Evolutionary conservation across 768 basidiomycete species (phyloP).

Genomic region (Termitomyces heimii): DNA sequence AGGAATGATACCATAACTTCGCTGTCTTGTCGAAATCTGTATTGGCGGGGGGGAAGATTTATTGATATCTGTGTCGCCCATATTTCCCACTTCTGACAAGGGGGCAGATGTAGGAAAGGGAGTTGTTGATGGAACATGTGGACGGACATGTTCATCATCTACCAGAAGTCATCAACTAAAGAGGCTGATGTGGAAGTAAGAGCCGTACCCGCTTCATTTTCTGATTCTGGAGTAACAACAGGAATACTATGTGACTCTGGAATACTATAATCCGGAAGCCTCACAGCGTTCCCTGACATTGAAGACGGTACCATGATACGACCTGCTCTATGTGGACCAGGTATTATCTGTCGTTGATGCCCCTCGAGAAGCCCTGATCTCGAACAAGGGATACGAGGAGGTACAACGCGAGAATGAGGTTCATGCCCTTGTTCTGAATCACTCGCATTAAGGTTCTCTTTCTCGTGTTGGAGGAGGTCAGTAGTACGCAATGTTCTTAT

Average conservation of each 20-base stretch:
- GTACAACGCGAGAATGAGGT: conserved; percentile 18
- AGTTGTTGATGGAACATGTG: conserved; percentile 11
- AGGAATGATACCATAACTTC: conserved; percentile 23
- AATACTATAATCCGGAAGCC: conserved; percentile 10
- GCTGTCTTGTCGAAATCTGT: conserved; percentile 16
- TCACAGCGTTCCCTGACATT: conserved; percentile 13
- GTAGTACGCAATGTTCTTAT: conserved; percentile 11
- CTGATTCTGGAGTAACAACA: conserved; percentile 19
- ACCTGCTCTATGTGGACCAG: conserved; percentile 40
- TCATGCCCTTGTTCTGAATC: conserved; percentile 29
- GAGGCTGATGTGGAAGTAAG: neutral
- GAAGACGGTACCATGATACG: conserved; percentile 39
- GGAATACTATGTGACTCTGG: conserved; percentile 31
- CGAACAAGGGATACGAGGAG: conserved; percentile 13
- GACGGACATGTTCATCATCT: conserved; percentile 14
- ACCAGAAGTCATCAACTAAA: conserved; percentile 2
- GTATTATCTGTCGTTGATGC: conserved; percentile 34
- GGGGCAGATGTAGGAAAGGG: conserved; percentile 16
- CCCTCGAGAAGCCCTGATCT: conserved; percentile 21
- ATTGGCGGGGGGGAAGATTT: conserved; percentile 22
- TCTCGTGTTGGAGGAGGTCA: conserved; percentile 37
- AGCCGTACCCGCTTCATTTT: conserved; percentile 34
- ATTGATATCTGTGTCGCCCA: conserved; percentile 26
- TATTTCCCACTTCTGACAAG: conserved; percentile 11
- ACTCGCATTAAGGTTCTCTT: conserved; percentile 36